phyloP scores from a whole-genome alignment of 805 yeast species.

The Starmerella geochares region DNA sequence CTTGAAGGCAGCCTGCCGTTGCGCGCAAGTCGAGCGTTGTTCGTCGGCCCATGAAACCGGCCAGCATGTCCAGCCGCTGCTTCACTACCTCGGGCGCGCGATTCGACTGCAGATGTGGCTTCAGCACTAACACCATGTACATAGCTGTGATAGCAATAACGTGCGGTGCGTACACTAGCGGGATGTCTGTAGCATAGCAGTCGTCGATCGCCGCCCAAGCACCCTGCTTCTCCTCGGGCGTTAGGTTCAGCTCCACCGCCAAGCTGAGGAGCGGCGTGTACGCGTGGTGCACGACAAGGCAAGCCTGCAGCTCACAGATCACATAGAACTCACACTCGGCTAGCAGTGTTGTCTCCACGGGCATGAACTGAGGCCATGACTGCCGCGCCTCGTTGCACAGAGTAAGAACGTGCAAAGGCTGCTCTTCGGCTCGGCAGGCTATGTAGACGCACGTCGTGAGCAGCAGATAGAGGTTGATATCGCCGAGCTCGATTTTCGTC shows the following conservation, averaged over 20 bases:
- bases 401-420: conserved; percentile 84
- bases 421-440: conserved; percentile 90
- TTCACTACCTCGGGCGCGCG: conserved; percentile 32
- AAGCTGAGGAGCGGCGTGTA: conserved; percentile 32
- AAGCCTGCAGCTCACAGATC: conserved; percentile 62
- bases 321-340: conserved; percentile 94
- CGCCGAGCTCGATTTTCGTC: conserved; percentile 50
- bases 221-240: conserved; percentile 56
- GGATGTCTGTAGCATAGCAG: conserved; percentile 77
- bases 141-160: conserved; percentile 71
- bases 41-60: conserved; percentile 54
- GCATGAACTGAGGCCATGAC: conserved; percentile 90
- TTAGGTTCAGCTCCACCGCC: conserved; percentile 47
- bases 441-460: conserved; percentile 79
- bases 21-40: conserved; percentile 69
- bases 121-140: conserved; percentile 61
- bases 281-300: conserved; percentile 36
- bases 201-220: conserved; percentile 88
- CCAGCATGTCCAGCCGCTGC: conserved; percentile 45
- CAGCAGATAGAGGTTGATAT: conserved; percentile 68
- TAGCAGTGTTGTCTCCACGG: conserved; percentile 78
- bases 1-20: conserved; percentile 75
- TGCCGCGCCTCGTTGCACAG: conserved; percentile 75
- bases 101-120: conserved; percentile 30
- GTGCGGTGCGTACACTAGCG: conserved; percentile 79